Evolutionary conservation across 2,329 filamentous ascomycete species (phyloP).

Genomic region (Gliomastix tumulicola): DNA sequence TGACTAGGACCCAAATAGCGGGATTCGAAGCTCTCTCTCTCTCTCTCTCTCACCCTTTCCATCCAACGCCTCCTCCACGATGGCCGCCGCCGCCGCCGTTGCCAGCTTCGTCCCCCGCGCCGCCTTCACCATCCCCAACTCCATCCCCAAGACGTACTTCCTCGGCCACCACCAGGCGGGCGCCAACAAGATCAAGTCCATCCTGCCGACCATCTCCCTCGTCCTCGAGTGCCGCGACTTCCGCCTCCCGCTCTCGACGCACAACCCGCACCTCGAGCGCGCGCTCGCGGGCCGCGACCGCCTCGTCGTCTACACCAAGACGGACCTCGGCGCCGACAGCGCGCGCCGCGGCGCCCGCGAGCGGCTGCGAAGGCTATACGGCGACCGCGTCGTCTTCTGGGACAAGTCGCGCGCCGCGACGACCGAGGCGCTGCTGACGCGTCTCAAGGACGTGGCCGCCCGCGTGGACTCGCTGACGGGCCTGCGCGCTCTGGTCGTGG

Average conservation of each 20-base stretch:
- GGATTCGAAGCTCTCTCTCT: no score
- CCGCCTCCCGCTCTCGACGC: conserved; percentile 79
- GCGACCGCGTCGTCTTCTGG: conserved; percentile 34
- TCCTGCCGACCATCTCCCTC: conserved; percentile 75
- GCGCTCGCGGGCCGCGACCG: conserved; percentile 65
- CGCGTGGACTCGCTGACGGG: conserved; percentile 59
- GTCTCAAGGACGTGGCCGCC: conserved; percentile 21
- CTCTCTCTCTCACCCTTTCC: no score
- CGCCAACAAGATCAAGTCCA: conserved; percentile 72
- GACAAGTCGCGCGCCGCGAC: conserved; percentile 22
- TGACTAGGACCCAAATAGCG: no score
- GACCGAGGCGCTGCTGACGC: conserved; percentile 29
- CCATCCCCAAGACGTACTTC: conserved; percentile 85
- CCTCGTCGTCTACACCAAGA: conserved; percentile 86
- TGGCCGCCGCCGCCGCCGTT: conserved; percentile 10
- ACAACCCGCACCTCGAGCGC: conserved; percentile 84
- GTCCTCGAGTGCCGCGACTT: conserved; percentile 94
- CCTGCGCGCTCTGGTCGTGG: conserved; percentile 80
- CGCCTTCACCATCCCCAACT: conserved; percentile 63
- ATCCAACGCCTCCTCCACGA: not conserved
- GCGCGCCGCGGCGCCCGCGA: conserved; percentile 13
- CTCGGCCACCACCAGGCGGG: conserved; percentile 86
- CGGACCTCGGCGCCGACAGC: conserved; percentile 56
- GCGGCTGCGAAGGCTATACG: conserved; percentile 23
- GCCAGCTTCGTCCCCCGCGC: conserved; percentile 63